Base-by-base conservation (phyloP, 2,329 filamentous ascomycete genomes). In the Botryotinia globosa region DNA sequence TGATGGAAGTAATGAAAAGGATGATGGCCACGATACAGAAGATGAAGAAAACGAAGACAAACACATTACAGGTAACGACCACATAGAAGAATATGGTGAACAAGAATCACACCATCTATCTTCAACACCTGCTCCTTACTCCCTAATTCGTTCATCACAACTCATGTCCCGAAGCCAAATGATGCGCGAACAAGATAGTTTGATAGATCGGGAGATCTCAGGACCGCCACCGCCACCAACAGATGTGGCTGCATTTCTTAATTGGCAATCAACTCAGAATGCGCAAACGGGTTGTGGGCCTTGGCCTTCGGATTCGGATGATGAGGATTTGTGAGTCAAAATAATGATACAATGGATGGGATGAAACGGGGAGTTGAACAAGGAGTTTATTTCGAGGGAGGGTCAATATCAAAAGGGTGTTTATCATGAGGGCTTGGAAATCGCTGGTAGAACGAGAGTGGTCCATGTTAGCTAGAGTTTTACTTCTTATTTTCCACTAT, bases 131-230 rank as follows among this genome's bases (percentile, higher is more conserved):
- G 62, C 25, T 1, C 70, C 51, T 18, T 72, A 68, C 32, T 72
- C 70, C 8, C 29, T 72, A 14, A 67, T 72, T 2, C 29, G 42
- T 9, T 72, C 70, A 1, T 68, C 62, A 18, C 70, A 72, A 45
- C 25, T 72, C 8, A 72, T 72, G 34, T 48, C 70, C 2, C 37
- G 48, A 14, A 72, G 62, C 34, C 70, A 72, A 42, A 45, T 72
- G 32, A 68, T 67, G 51, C 42, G 70, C 10, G 70, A 72, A 20
- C 70, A 61, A 44, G 63, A 72, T 67, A 72, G 70, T 72, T 51
- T 72, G 54, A 58, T 72, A 22, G 63, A 51, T n/a, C 18, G 42
- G 42, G 70, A 68, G 42, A 45, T 72, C 34, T 44, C 61, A 42
- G 63, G 70, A 8, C 63, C 70, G 54, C 70, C 63, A 3, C 48